Evolutionary conservation across 2,329 filamentous ascomycete species (phyloP).

Genomic region (Cladobotryum mycophilum): DNA sequence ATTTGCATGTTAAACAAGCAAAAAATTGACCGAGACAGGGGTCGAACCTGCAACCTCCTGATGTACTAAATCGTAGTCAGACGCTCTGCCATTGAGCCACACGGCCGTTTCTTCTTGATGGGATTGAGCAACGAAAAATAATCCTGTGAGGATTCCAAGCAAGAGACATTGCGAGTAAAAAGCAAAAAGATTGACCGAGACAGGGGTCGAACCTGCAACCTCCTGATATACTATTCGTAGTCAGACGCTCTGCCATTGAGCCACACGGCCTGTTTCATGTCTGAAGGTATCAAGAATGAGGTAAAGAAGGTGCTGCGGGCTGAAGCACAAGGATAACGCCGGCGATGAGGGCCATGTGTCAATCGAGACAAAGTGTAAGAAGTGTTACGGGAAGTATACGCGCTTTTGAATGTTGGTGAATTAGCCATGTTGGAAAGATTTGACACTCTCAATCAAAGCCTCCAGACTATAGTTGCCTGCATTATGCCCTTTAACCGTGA

Average conservation of each 20-base stretch:
- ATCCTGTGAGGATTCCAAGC: too few relatives aligned
- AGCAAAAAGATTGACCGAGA: not conserved
- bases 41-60: slow-evolving; percentile 1
- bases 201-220: slow-evolving; percentile 1
- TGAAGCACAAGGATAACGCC: not conserved
- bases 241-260: slow-evolving; percentile 1
- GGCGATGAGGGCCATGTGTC: not conserved
- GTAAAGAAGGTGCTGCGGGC: not conserved
- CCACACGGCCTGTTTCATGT: not conserved
- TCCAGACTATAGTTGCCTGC: too few relatives aligned
- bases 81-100: slow-evolving; percentile 1
- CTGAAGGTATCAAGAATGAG: too few relatives aligned
- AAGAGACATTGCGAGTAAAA: not conserved
- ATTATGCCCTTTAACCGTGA: too few relatives aligned
- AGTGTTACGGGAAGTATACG: too few relatives aligned
- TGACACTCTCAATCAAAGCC: too few relatives aligned
- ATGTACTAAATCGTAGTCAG: not conserved
- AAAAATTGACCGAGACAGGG: not conserved
- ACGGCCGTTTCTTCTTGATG: not conserved
- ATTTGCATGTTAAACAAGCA: not conserved
- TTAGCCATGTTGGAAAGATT: too few relatives aligned
- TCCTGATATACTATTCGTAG: not conserved
- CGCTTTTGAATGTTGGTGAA: too few relatives aligned
- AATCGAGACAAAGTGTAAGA: too few relatives aligned
- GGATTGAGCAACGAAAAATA: too few relatives aligned